Conservation (phyloP, 192 early-diverging fungal species). For the Coemansia sp. region DNA sequence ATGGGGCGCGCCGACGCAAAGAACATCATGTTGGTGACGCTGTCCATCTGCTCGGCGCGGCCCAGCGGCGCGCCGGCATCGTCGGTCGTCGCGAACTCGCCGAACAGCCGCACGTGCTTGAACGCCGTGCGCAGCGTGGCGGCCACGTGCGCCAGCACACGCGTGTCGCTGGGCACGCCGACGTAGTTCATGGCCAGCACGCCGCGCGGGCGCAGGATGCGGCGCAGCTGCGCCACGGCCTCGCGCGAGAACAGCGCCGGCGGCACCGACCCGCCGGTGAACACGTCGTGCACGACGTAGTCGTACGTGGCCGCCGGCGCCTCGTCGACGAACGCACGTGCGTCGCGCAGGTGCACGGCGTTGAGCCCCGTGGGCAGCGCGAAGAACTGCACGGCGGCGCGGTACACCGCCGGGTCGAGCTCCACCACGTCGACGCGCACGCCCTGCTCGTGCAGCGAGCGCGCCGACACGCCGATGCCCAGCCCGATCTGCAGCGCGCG, state of each 20-base stretch:
- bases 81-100: constrained; percentile 52
- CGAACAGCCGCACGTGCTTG: constrained; percentile 62
- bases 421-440: constrained; percentile 79
- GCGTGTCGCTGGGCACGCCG: constrained; percentile 54
- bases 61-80: constrained; percentile 20
- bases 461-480: constrained; percentile 76
- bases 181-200: constrained; percentile 87
- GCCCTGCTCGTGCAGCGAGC: constrained; percentile 58
- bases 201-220: constrained; percentile 72
- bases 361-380: constrained; percentile 54
- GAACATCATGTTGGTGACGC: constrained; percentile 65
- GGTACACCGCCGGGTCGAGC: constrained; percentile 73
- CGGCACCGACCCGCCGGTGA: constrained; percentile 83
- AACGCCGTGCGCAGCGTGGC: constrained; percentile 68
- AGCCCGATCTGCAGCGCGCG: constrained; percentile 64
- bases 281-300: constrained; percentile 91
- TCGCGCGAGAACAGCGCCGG: constrained; percentile 70
- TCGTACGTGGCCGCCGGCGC: constrained; percentile 61
- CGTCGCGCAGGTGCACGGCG: constrained; percentile 68
- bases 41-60: constrained; percentile 12
- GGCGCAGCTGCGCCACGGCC: constrained; percentile 59
- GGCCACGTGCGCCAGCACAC: constrained; percentile 58
- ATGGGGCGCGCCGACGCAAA: constrained; percentile 58
- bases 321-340: constrained; percentile 67
- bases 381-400: constrained; percentile 70